A percentile compares a stretch with the other conserved stretches of the same genome.
Evolutionary conservation across 2,329 filamentous ascomycete species (phyloP).

Genomic region (Talaromyces atroroseus): DNA sequence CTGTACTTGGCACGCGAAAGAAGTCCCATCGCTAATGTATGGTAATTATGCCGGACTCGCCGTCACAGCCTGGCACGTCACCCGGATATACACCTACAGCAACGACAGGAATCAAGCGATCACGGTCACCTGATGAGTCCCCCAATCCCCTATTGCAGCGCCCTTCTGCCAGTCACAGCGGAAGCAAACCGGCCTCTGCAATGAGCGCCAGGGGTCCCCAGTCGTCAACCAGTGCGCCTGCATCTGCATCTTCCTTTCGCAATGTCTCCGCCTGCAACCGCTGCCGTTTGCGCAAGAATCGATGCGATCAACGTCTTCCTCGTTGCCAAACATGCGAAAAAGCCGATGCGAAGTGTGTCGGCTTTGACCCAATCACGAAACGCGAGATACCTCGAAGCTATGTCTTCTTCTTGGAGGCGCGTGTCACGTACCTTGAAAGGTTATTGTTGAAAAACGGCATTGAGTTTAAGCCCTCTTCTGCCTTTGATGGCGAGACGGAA

Average conservation of each 20-base stretch:
- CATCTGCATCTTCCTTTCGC: slow-evolving; percentile 55
- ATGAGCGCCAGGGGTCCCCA: slow-evolving; percentile 19
- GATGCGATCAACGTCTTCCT: slow-evolving; percentile 88
- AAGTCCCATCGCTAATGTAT: slow-evolving; percentile 6
- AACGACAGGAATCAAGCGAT: slow-evolving; percentile 30
- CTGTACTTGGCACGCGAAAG: not conserved
- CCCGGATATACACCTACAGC: slow-evolving; percentile 22
- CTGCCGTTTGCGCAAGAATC: slow-evolving; percentile 85
- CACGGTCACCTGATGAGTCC: slow-evolving; percentile 25
- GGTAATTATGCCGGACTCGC: slow-evolving; percentile 29
- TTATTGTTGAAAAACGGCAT: slow-evolving; percentile 66
- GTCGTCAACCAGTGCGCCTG: slow-evolving; percentile 22
- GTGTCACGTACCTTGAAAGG: slow-evolving; percentile 76
- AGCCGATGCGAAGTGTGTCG: slow-evolving; percentile 83
- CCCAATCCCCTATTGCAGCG: slow-evolving; percentile 16
- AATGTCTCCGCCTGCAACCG: slow-evolving; percentile 94
- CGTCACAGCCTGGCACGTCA: slow-evolving; percentile 22
- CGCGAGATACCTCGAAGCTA: slow-evolving; percentile 89
- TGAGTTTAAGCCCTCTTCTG: slow-evolving; percentile 62
- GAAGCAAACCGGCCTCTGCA: slow-evolving; percentile 2
- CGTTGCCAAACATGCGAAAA: slow-evolving; percentile 91
- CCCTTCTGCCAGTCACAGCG: slow-evolving; percentile 1
- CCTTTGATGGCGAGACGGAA: slow-evolving; percentile 50
- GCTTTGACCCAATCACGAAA: slow-evolving; percentile 95
- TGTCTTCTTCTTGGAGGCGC: slow-evolving; percentile 87